Evolutionary conservation across 345 rosid genomes (phyloP).

Genomic region (Eucalyptus pauciflora): DNA sequence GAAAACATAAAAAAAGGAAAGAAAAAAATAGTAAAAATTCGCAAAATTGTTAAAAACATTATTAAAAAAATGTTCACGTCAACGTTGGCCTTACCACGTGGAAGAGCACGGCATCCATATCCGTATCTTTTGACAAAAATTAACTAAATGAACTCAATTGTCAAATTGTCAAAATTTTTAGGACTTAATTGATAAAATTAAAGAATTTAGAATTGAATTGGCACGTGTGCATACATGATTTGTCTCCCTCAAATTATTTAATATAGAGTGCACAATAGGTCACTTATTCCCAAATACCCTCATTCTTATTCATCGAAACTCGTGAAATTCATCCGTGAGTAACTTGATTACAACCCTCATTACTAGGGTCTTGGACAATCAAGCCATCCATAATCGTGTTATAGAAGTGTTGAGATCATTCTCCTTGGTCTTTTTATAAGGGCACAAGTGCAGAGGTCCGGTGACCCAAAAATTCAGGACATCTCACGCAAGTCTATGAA

Average conservation of each 20-base stretch:
- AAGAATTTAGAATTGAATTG: too few relatives aligned
- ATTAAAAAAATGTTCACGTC: too few relatives aligned
- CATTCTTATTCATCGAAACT: background rate
- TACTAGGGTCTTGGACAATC: background rate
- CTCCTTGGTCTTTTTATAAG: background rate
- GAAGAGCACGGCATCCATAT: too few relatives aligned
- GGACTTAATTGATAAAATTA: too few relatives aligned
- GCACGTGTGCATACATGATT: background rate
- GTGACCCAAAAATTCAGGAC: too few relatives aligned
- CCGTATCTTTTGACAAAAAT: fast-evolving
- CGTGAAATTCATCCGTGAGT: fast-evolving
- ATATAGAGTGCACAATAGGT: background rate
- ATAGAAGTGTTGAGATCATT: background rate
- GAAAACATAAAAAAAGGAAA: too few relatives aligned
- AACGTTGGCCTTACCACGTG: fast-evolving
- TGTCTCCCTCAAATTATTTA: background rate
- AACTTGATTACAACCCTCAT: background rate
- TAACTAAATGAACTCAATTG: too few relatives aligned
- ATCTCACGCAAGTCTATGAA: background rate
- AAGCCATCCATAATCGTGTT: background rate
- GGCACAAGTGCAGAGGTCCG: background rate
- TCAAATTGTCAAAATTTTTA: too few relatives aligned
- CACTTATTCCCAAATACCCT: background rate
- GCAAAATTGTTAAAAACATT: too few relatives aligned
- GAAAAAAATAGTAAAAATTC: too few relatives aligned